These are phyloP conservation scores for Dactylorhiza incarnata DNA, from an alignment of 106 monocot genomes.

Conservation along the genomic window DNA sequence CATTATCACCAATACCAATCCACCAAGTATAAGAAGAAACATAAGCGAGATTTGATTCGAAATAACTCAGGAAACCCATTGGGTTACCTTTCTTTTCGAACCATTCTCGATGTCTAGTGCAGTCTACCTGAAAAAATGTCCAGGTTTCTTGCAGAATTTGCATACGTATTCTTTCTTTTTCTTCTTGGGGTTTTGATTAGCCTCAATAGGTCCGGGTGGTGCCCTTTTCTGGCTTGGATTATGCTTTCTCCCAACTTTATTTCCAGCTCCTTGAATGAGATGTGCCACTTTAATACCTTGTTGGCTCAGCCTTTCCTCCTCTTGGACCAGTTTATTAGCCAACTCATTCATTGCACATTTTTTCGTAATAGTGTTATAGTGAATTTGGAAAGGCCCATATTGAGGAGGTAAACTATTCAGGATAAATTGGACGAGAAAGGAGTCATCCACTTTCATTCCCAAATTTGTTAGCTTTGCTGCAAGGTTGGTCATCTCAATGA, in stretches of 20 bases:
- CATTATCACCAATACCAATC: slow-evolving; percentile 7
- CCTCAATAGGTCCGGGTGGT: no score
- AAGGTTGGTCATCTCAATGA: slow-evolving; percentile 10
- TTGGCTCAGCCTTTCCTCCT: neutral
- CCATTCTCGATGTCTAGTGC: neutral
- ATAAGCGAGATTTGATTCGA: slow-evolving; percentile 14
- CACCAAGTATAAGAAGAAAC: slow-evolving; percentile 18
- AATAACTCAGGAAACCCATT: slow-evolving; percentile 5
- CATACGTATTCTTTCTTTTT: neutral
- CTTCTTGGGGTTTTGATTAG: neutral
- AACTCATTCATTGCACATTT: slow-evolving; percentile 3
- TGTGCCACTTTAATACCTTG: neutral
- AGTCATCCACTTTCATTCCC: slow-evolving; percentile 12
- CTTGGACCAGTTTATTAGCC: neutral
- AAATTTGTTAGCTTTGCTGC: slow-evolving; percentile 4
- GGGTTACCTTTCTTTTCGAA: slow-evolving; percentile 20
- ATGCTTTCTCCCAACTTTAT: neutral
- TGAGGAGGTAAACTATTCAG: slow-evolving; percentile 9
- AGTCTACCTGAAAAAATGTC: slow-evolving; percentile 15
- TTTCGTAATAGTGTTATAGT: slow-evolving; percentile 3
- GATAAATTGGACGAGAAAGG: slow-evolving; percentile 21
- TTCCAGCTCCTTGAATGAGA: slow-evolving; percentile 3
- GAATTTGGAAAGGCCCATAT: slow-evolving; percentile 7
- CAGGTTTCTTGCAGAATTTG: neutral
- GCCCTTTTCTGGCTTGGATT: neutral